phyloP scores from a whole-genome alignment of 805 yeast species.

The Blastobotrys parvus region DNA sequence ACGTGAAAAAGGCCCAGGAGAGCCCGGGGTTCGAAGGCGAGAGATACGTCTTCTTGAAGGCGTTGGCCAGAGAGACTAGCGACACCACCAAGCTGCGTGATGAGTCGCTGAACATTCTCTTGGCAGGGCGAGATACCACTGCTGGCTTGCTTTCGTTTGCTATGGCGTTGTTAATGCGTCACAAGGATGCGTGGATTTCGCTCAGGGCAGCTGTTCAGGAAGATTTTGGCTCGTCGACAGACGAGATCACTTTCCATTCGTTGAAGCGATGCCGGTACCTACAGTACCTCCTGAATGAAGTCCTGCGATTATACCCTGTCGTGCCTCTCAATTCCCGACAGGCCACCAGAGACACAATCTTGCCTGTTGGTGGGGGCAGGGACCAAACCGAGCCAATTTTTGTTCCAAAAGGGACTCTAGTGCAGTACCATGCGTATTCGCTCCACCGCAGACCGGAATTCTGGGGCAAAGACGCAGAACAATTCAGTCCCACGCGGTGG shows the following conservation, averaged over 20 bases:
- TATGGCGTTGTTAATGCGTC: conserved; percentile 37
- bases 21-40: conserved; percentile 20
- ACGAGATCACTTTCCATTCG: conserved; percentile 35
- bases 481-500: conserved; percentile 42
- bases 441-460: conserved; percentile 33
- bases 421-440: conserved; percentile 32
- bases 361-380: conserved; percentile 45
- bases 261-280: conserved; percentile 41
- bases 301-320: conserved; percentile 42
- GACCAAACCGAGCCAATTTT: conserved; percentile 33
- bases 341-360: conserved; percentile 38
- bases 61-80: conserved; percentile 40
- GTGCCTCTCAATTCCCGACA: conserved; percentile 43
- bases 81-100: conserved; percentile 40
- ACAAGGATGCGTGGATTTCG: conserved; percentile 25
- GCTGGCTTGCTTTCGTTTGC: conserved; percentile 41
- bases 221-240: conserved; percentile 27
- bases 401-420: conserved; percentile 36
- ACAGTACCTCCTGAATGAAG: conserved; percentile 40
- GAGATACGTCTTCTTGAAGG: conserved; percentile 38
- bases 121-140: conserved; percentile 51
- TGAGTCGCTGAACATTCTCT: conserved; percentile 41
- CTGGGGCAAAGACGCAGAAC: conserved; percentile 38
- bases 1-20: conserved; percentile 36
- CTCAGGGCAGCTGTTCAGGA: conserved; percentile 33